These are phyloP conservation scores for Epichloe elymi DNA, from an alignment of 2,329 filamentous ascomycete genomes.

Conservation along the genomic window DNA sequence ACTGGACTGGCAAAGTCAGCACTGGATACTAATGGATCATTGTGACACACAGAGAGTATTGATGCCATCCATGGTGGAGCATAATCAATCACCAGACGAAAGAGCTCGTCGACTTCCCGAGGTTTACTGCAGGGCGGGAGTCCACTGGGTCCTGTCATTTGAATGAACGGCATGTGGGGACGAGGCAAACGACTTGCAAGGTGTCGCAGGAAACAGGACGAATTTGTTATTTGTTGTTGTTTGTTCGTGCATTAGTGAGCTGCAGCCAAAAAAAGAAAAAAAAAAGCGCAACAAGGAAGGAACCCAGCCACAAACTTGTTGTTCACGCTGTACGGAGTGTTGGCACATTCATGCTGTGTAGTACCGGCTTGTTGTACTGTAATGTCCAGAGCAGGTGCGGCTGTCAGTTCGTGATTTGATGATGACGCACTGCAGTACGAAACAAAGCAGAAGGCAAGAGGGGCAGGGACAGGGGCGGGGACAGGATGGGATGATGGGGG, in stretches of 20 bases:
- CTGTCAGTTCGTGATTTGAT: not conserved
- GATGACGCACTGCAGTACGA: not conserved
- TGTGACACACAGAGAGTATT: too few species aligned
- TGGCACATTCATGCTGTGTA: too few species aligned
- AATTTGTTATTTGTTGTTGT: too few species aligned
- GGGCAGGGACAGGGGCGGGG: not conserved
- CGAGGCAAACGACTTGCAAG: not conserved
- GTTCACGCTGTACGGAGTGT: not conserved
- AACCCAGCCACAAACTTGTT: not conserved
- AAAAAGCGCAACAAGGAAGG: not conserved
- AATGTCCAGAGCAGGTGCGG: not conserved
- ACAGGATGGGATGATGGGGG: not conserved
- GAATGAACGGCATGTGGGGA: not conserved
- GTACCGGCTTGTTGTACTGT: too few species aligned
- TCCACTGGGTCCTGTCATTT: not conserved
- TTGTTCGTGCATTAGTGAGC: not conserved
- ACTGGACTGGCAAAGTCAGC: too few species aligned
- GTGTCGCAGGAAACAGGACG: too few species aligned
- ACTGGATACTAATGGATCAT: too few species aligned
- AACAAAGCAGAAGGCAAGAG: not conserved
- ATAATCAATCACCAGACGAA: not conserved
- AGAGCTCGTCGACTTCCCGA: not conserved
- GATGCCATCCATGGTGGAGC: too few species aligned
- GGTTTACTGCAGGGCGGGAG: not conserved
- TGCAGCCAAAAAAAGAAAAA: not conserved